Percentiles rank a stretch among this genome's conserved stretches.
phyloP scores from a whole-genome alignment of 805 yeast genomes.

The Scheffersomyces spartinae region DNA sequence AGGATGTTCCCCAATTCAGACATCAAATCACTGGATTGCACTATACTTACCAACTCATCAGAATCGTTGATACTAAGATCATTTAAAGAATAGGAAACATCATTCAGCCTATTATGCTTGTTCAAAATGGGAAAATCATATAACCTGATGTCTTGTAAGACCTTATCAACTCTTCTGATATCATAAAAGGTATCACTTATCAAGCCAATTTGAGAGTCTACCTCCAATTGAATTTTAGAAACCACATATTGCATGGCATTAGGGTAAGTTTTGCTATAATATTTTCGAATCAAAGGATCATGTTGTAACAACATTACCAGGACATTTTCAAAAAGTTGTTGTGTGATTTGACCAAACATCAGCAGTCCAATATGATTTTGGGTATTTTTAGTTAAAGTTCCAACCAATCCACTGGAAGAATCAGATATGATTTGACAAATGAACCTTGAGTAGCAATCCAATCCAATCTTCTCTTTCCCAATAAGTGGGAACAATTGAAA shows the following conservation, averaged over 20 bases:
- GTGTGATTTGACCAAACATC: too few species aligned
- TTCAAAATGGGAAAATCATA: constrained; percentile 30
- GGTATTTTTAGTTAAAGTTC: constrained; percentile 19
- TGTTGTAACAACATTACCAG: constrained; percentile 82
- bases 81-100: too few species aligned
- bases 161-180: constrained; percentile 44
- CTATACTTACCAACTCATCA: too few species aligned
- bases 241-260: constrained; percentile 55
- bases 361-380: too few species aligned
- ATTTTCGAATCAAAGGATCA: constrained; percentile 59
- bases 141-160: constrained; percentile 40
- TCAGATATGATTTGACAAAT: constrained; percentile 76
- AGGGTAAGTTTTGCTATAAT: constrained; percentile 45
- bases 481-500: constrained; percentile 85
- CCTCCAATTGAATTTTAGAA: constrained; percentile 68
- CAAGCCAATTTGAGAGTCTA: constrained; percentile 87
- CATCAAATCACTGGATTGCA: constrained; percentile 53
- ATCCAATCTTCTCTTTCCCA: constrained; percentile 58
- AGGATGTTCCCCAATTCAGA: constrained; percentile 67
- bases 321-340: constrained; percentile 70
- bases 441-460: constrained; percentile 73
- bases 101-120: too few species aligned
- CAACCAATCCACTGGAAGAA: constrained; percentile 60
- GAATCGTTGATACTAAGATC: too few species aligned
- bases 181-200: constrained; percentile 82